These are phyloP conservation scores for Cardamine resedifolia DNA, from an alignment of 345 rosid genomes.

Conservation along the genomic window DNA sequence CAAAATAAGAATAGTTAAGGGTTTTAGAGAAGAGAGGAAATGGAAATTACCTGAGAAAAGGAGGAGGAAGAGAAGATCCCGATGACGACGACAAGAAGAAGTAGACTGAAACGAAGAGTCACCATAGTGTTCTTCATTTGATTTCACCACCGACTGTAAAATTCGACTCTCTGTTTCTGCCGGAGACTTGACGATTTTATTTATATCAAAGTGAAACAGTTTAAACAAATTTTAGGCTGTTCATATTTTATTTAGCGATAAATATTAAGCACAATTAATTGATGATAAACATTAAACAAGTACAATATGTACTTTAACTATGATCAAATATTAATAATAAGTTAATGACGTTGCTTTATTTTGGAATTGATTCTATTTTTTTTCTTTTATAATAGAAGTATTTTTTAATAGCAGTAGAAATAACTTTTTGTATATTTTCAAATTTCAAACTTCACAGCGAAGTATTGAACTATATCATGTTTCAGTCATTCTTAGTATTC, in stretches of 20 bases:
- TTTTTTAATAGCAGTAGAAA: too few species aligned
- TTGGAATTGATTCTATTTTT: background rate
- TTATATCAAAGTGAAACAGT: background rate
- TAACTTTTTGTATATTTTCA: background rate
- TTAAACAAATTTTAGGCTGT: background rate
- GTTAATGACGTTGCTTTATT: background rate
- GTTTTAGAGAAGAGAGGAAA: slow-evolving; percentile 7
- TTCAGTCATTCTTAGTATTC: background rate
- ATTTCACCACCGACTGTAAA: slow-evolving; percentile 11
- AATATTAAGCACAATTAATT: background rate
- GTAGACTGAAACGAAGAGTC: slow-evolving; percentile 22
- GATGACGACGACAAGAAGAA: slow-evolving; percentile 24
- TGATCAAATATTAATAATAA: background rate
- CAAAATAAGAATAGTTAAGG: background rate
- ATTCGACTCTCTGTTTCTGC: background rate
- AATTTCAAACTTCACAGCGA: background rate
- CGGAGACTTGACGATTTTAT: background rate
- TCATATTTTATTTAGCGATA: background rate
- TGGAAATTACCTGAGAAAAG: slow-evolving; percentile 27
- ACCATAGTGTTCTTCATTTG: slow-evolving; percentile 29
- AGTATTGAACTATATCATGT: background rate
- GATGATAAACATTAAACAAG: background rate
- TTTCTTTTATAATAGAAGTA: too few species aligned
- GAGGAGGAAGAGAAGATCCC: slow-evolving; percentile 24
- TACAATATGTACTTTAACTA: background rate